A percentile compares a stretch with the other conserved stretches of the same genome.
These are phyloP conservation scores for Colletotrichum musae DNA, from an alignment of 2,329 filamentous ascomycete genomes.

Conservation along the genomic window DNA sequence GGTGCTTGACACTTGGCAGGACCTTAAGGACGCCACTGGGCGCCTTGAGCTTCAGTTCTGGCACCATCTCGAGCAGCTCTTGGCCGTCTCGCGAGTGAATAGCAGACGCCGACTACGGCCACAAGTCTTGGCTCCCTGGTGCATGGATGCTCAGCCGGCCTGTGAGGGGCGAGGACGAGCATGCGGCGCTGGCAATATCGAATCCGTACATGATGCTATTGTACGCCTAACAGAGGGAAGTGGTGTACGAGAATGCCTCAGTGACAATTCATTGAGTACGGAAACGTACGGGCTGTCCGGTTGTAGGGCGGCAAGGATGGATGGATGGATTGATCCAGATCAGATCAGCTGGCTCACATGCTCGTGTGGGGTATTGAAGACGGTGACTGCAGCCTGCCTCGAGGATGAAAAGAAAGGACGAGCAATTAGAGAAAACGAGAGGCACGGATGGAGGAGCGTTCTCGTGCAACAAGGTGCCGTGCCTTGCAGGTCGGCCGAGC, in stretches of 20 bases:
- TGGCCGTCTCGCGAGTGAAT: conserved; percentile 1
- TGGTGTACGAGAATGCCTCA: conserved; percentile 20
- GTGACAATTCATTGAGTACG: neutral
- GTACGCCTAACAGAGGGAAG: conserved; percentile 5
- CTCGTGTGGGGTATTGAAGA: conserved; percentile 17
- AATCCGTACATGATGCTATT: conserved; percentile 11
- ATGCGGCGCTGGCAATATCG: conserved; percentile 28
- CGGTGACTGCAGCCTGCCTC: neutral
- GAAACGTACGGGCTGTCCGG: neutral
- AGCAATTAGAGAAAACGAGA: conserved; percentile 25
- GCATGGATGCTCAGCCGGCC: neutral
- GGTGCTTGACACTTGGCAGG: neutral
- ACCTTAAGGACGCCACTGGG: conserved; percentile 24
- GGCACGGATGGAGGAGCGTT: neutral
- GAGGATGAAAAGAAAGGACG: conserved; percentile 21
- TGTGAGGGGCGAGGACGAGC: neutral
- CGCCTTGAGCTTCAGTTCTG: neutral
- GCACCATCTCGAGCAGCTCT: conserved; percentile 2
- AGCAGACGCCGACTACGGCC: conserved; percentile 14
- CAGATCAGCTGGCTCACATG: neutral
- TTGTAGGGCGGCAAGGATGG: conserved; percentile 8
- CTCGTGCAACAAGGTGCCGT: conserved; percentile 22
- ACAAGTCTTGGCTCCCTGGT: conserved; percentile 15
- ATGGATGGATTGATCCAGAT: neutral
- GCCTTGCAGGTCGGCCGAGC: conserved; percentile 33